phyloP scores from a whole-genome alignment of 2,329 filamentous ascomycete species.

The Botrytis fabae region DNA sequence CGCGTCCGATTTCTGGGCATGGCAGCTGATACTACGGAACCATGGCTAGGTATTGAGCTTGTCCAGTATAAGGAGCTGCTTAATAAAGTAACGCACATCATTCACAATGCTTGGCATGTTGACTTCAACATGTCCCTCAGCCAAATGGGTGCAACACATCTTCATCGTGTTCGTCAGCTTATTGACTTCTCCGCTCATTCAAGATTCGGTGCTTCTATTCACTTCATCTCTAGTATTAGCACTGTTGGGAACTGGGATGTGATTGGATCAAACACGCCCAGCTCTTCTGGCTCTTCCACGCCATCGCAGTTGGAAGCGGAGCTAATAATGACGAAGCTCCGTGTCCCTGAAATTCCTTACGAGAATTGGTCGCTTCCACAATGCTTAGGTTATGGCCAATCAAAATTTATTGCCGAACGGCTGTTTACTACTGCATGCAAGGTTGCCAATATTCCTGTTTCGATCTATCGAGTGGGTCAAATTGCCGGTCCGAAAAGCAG shows the following conservation, averaged over 20 bases:
- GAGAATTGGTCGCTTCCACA: conserved; percentile 31
- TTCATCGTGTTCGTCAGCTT: conserved; percentile 11
- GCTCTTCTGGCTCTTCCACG: not conserved
- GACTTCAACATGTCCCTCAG: conserved; percentile 41
- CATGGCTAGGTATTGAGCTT: conserved; percentile 47
- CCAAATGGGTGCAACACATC: conserved; percentile 33
- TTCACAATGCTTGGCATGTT: conserved; percentile 43
- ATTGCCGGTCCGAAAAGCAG: conserved; percentile 43
- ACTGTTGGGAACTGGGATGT: conserved; percentile 3
- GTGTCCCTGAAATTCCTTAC: conserved; percentile 44
- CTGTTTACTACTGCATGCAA: conserved; percentile 46
- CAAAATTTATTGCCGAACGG: conserved; percentile 37
- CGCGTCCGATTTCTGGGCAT: conserved; percentile 51
- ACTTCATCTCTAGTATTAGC: conserved; percentile 38
- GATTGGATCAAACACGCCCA: not conserved
- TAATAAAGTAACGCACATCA: conserved; percentile 7
- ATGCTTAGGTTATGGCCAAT: conserved; percentile 32
- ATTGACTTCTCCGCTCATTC: conserved; percentile 18
- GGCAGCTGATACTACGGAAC: conserved; percentile 46
- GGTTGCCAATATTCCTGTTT: conserved; percentile 43
- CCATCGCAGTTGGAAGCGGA: not conserved
- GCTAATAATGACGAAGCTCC: not conserved
- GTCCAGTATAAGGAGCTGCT: conserved; percentile 17
- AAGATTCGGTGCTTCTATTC: conserved; percentile 9
- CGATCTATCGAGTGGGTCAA: conserved; percentile 50